These are phyloP conservation scores for Globisporangium echinulatum DNA, from an alignment of 352 stramenopile genomes.

Conservation along the genomic window DNA sequence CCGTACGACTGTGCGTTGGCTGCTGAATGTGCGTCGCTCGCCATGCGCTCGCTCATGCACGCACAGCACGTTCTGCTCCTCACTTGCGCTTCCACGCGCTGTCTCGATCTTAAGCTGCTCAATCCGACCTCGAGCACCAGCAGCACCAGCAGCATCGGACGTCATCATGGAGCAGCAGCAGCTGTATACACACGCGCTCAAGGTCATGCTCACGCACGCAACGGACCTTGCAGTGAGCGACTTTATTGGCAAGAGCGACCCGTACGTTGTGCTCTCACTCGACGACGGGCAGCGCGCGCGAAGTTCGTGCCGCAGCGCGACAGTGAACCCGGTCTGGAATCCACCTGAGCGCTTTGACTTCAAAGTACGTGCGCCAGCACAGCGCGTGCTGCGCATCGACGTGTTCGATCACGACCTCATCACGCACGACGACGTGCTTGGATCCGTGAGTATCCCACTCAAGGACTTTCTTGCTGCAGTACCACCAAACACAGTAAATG, in stretches of 20 bases:
- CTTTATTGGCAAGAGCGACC: conserved; percentile 25
- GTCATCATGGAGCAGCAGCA: no score
- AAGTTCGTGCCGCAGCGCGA: conserved; percentile 19
- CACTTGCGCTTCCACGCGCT: no score
- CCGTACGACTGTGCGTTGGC: no score
- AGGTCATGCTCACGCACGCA: conserved; percentile 23
- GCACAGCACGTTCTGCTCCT: no score
- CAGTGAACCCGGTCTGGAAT: conserved; percentile 23
- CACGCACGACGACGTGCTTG: conserved; percentile 20
- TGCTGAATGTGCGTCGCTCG: no score
- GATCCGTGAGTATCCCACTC: conserved; percentile 18
- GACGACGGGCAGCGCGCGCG: conserved; percentile 13
- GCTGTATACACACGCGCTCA: conserved; percentile 10
- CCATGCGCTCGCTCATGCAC: no score
- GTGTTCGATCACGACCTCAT: conserved; percentile 29
- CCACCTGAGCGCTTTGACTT: conserved; percentile 31
- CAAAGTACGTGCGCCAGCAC: conserved; percentile 15
- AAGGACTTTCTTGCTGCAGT: conserved; percentile 5
- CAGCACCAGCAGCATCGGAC: no score
- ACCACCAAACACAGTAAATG: background rate
- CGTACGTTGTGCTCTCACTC: conserved; percentile 25
- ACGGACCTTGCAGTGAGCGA: conserved; percentile 22
- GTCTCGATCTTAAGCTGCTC: no score
- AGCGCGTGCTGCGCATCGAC: conserved; percentile 13
- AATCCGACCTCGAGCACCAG: no score